phyloP scores from a whole-genome alignment of 352 stramenopile genomes.

The Globisporangium parvum region DNA sequence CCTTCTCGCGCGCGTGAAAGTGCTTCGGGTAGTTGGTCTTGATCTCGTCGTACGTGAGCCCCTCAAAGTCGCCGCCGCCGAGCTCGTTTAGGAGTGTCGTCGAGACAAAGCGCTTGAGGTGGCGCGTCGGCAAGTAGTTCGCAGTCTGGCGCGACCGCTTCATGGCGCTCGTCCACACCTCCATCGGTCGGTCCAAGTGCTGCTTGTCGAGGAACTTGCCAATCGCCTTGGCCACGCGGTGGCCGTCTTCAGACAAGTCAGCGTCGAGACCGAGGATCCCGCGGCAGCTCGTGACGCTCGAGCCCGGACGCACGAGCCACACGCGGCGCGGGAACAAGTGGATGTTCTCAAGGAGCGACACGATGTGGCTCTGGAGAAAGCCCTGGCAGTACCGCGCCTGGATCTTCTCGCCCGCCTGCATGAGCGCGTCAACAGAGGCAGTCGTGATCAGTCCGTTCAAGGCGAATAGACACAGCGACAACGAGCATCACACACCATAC shows the following conservation, averaged over 20 bases:
- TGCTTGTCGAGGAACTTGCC: slow-evolving; percentile 83
- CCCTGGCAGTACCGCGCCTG: slow-evolving; percentile 80
- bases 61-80: slow-evolving; percentile 87
- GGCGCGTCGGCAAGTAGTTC: slow-evolving; percentile 46
- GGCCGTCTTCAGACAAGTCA: slow-evolving; percentile 76
- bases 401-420: slow-evolving; percentile 86
- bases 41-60: slow-evolving; percentile 85
- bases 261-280: slow-evolving; percentile 80
- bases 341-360: slow-evolving; percentile 89
- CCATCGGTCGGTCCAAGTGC: slow-evolving; percentile 61
- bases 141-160: slow-evolving; percentile 76
- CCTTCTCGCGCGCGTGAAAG: slow-evolving; percentile 71
- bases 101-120: slow-evolving; percentile 73
- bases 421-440: neutral
- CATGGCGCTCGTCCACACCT: slow-evolving; percentile 78
- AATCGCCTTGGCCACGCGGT: slow-evolving; percentile 72
- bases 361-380: slow-evolving; percentile 83
- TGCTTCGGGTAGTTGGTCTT: slow-evolving; percentile 83
- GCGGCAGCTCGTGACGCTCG: slow-evolving; percentile 69
- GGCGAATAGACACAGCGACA: neutral
- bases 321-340: slow-evolving; percentile 87
- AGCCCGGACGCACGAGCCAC: slow-evolving; percentile 85
- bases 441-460: neutral
- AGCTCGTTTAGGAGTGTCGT: slow-evolving; percentile 91
- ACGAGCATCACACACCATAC: neutral